A percentile compares a stretch with the other conserved stretches of the same genome.
Conservation (phyloP, 495 filamentous ascomycete genomes). For the Tuber aestivum region DNA sequence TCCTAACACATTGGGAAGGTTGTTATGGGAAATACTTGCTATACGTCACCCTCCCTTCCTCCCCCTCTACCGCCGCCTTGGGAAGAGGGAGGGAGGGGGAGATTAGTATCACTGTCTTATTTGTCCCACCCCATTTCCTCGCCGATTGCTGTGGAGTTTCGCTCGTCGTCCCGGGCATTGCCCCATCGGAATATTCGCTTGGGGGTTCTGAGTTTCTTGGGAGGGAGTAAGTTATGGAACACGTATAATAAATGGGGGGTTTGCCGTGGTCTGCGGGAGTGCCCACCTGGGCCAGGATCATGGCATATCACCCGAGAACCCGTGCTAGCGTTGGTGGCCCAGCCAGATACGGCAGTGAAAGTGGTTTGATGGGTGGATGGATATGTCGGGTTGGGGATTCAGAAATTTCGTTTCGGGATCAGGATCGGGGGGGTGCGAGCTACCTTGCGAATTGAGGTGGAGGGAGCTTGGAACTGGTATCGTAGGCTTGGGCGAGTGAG, state of each 20-base stretch:
- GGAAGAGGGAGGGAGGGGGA: background rate
- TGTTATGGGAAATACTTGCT: background rate
- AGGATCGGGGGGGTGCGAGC: background rate
- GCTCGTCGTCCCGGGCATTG: background rate
- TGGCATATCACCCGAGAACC: background rate
- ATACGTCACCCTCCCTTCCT: background rate
- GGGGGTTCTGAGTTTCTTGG: background rate
- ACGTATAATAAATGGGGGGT: background rate
- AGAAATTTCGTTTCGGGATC: background rate
- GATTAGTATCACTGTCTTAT: background rate
- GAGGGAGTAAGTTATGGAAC: background rate
- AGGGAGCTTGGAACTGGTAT: too few species aligned
- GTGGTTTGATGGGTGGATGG: background rate
- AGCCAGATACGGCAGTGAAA: background rate
- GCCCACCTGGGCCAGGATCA: background rate
- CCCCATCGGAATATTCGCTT: background rate
- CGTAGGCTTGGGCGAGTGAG: background rate
- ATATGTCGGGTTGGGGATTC: background rate
- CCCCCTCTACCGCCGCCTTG: background rate
- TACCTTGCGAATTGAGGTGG: background rate
- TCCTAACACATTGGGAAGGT: background rate
- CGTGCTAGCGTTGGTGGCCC: background rate
- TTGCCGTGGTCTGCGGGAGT: background rate
- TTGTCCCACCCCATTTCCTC: background rate
- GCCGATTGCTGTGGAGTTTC: background rate